A percentile compares a stretch with the other conserved stretches of the same genome.
These are phyloP conservation scores for Xerocomus nothofagi DNA, from an alignment of 1,284 basidiomycete genomes.

Conservation along the genomic window DNA sequence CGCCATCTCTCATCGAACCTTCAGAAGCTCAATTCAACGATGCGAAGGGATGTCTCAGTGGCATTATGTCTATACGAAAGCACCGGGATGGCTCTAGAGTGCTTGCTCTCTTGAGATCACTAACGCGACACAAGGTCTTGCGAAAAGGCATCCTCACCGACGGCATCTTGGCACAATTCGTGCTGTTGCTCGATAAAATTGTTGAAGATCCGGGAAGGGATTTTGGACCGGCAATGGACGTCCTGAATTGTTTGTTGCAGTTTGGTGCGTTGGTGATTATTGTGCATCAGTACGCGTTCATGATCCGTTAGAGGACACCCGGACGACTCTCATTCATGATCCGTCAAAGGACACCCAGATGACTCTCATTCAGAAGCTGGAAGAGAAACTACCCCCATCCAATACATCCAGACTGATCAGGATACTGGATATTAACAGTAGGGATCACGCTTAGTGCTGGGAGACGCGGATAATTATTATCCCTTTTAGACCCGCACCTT, in stretches of 20 bases:
- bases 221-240: constrained; percentile 27
- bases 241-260: constrained; percentile 20
- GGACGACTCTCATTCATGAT: too few relatives aligned
- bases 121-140: constrained; percentile 18
- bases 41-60: constrained; percentile 8
- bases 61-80: constrained; percentile 11
- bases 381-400: not conserved
- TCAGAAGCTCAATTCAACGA: constrained; percentile 2
- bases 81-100: constrained; percentile 23
- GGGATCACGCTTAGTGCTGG: not conserved
- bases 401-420: constrained; percentile 11
- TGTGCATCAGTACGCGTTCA: not conserved
- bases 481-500: constrained; percentile 9
- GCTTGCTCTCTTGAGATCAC: constrained; percentile 23
- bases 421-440: constrained; percentile 18
- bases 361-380: constrained; percentile 12
- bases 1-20: not conserved
- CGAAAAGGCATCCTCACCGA: constrained; percentile 15
- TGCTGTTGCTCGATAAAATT: constrained; percentile 16
- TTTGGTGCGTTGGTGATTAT: constrained; percentile 16
- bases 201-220: not conserved
- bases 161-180: constrained; percentile 17
- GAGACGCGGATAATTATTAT: not conserved
- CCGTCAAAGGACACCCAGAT: too few relatives aligned
- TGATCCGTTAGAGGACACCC: constrained; percentile 13